phyloP scores from a whole-genome alignment of 208 protist genomes.

The Tritrichomonas foetus region DNA sequence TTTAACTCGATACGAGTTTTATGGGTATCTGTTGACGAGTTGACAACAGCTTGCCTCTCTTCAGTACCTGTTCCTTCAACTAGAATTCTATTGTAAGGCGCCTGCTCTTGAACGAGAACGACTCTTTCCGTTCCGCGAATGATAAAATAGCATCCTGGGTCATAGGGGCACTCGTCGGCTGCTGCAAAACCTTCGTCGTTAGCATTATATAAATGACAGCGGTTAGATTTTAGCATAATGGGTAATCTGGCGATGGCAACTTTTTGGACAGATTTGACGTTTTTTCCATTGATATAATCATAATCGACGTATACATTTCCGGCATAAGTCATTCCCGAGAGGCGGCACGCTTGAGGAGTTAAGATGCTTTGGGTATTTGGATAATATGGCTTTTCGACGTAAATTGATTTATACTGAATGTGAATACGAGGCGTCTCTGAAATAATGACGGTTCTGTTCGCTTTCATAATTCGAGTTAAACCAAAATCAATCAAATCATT shows the following conservation, averaged over 20 bases:
- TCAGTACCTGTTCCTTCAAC: conserved; percentile 64
- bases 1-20: conserved; percentile 59
- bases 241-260: conserved; percentile 78
- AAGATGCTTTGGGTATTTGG: neutral
- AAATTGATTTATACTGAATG: neutral
- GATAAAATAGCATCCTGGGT: conserved; percentile 99
- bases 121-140: conserved; percentile 96
- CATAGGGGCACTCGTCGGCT: conserved; percentile 93
- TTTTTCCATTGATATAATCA: neutral
- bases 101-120: conserved; percentile 75
- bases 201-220: conserved; percentile 67
- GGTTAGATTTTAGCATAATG: conserved; percentile 96
- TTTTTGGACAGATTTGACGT: conserved; percentile 53
- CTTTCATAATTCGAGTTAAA: conserved; percentile 23
- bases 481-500: conserved; percentile 28
- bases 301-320: conserved; percentile 1
- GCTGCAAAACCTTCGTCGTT: conserved; percentile 75
- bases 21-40: conserved; percentile 55
- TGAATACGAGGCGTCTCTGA: neutral
- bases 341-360: neutral
- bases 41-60: conserved; percentile 58
- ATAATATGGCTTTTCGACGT: neutral
- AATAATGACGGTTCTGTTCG: neutral
- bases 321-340: neutral
- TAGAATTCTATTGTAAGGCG: conserved; percentile 98